These are phyloP conservation scores for Penicillium atrosanguineum DNA, from an alignment of 495 filamentous ascomycete species.

Conservation along the genomic window DNA sequence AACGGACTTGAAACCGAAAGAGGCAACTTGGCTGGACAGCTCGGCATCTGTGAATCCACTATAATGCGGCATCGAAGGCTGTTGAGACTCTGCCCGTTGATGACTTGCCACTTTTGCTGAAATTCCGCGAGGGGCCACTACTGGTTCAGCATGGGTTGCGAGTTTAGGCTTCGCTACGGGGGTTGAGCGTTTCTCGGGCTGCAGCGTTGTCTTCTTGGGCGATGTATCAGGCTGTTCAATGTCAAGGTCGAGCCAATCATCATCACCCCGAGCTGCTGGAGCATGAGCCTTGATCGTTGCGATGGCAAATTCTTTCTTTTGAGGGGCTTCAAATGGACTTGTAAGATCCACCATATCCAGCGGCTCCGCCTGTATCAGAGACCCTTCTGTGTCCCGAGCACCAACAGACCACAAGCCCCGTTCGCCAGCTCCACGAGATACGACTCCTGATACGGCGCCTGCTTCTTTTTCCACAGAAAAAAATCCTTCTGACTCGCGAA, in stretches of 20 bases:
- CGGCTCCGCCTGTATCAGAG: constrained; percentile 56
- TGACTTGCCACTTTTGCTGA: neutral
- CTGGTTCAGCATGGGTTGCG: neutral
- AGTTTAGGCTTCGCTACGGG: neutral
- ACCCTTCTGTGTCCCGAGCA: constrained; percentile 60
- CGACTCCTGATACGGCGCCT: neutral
- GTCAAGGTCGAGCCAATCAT: constrained; percentile 37
- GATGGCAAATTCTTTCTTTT: neutral
- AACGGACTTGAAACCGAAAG: constrained; percentile 73
- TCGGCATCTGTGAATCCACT: constrained; percentile 61
- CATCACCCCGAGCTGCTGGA: constrained; percentile 1
- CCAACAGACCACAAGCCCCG: constrained; percentile 66
- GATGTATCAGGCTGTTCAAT: constrained; percentile 22
- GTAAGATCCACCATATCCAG: constrained; percentile 55
- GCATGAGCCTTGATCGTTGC: neutral
- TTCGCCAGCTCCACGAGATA: constrained; percentile 27
- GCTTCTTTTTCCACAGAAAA: neutral
- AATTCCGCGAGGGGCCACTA: neutral
- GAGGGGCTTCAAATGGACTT: constrained; percentile 4
- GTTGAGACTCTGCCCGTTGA: constrained; percentile 6
- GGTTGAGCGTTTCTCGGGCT: neutral
- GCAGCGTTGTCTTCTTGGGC: neutral
- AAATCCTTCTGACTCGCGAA: constrained; percentile 55
- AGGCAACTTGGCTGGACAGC: constrained; percentile 58
- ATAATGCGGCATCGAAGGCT: constrained; percentile 56